These are phyloP conservation scores for Saturnispora sanitii DNA, from an alignment of 805 yeast genomes.

Conservation along the genomic window DNA sequence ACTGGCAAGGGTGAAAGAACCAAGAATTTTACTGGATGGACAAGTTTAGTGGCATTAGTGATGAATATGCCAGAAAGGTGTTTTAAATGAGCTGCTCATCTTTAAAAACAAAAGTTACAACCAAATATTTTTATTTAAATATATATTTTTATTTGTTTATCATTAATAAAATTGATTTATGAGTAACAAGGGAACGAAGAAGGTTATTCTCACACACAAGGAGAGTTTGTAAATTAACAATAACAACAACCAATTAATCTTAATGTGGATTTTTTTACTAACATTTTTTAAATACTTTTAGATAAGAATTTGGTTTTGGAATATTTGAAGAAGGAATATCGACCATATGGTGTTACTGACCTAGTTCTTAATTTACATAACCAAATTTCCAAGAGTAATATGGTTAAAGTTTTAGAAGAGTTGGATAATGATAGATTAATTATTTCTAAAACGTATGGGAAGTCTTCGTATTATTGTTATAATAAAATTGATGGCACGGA, in stretches of 20 bases:
- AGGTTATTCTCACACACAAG: conserved; percentile 7
- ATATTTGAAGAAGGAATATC: conserved; percentile 34
- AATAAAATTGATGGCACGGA: conserved; percentile 20
- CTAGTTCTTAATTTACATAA: conserved; percentile 37
- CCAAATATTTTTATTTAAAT: not conserved
- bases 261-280: not conserved
- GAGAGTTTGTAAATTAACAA: too few relatives aligned
- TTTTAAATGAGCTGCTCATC: not conserved
- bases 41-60: conserved; percentile 68
- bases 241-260: not conserved
- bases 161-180: not conserved
- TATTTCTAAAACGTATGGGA: conserved; percentile 34
- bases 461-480: conserved; percentile 33
- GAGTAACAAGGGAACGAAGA: conserved; percentile 3
- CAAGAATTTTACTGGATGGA: conserved; percentile 91
- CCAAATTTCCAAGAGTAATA: conserved; percentile 27
- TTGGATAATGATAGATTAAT: conserved; percentile 28
- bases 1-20: conserved; percentile 76
- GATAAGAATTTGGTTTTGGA: conserved; percentile 12
- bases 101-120: not conserved
- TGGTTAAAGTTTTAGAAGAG: conserved; percentile 29
- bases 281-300: not conserved
- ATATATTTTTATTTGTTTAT: not conserved
- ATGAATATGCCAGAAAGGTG: conserved; percentile 66
- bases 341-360: conserved; percentile 41